Base-by-base conservation (phyloP, 1,284 basidiomycete genomes). In the Austropuccinia psidii region DNA sequence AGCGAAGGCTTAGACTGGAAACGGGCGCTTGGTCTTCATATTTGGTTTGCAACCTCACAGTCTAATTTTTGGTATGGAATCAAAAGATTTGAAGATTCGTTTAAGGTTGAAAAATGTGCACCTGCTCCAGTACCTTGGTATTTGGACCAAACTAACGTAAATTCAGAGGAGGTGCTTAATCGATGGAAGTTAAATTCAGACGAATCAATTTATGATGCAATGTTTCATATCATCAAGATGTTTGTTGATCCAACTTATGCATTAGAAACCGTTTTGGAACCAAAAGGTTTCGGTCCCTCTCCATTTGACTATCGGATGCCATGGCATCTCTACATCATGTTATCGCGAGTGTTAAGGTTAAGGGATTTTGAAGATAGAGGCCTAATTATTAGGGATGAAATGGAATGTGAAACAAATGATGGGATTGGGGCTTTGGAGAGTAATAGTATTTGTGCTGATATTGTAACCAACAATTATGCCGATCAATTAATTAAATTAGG, bases 1-100 rank as follows among this genome's bases (percentile, higher is more conserved):
- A 85, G 88, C n/a, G 84, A 87, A 67, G 89, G 87, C 0, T 82
- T 98, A 65, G 94, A 96, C 80, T 98, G 96, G 96, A 95, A 95
- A 81, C 87, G 93, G 17, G 88, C 89, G 0, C 90, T 98, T 78
- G 96, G 93, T 1, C 82, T 97, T 57, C 88, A 90, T 76, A 82
- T 98, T 17, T 98, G 96, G 96, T 97, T 89, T 80, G 88, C 87
- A 0, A 61, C 70, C 39, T 55, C 70, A 4, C 61, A 55, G 21
- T 58, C 50, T 17, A 79, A 73, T 54, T 57, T 73, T 49, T 73
- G 70, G 70, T 41, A 47, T 49, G 70, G 61, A 39, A 52, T 65
- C 35, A 45, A 73, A 33, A 85, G 88, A 64, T 98, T 91, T 81
- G 85, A 88, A 61, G 45, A 74, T 13, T 79, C 80, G 24, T 76